Evolutionary conservation across 139 green algal genomes (phyloP), one percentile per base, ranked within the genome.

Genomic region (Zygnema cylindricum): DNA sequence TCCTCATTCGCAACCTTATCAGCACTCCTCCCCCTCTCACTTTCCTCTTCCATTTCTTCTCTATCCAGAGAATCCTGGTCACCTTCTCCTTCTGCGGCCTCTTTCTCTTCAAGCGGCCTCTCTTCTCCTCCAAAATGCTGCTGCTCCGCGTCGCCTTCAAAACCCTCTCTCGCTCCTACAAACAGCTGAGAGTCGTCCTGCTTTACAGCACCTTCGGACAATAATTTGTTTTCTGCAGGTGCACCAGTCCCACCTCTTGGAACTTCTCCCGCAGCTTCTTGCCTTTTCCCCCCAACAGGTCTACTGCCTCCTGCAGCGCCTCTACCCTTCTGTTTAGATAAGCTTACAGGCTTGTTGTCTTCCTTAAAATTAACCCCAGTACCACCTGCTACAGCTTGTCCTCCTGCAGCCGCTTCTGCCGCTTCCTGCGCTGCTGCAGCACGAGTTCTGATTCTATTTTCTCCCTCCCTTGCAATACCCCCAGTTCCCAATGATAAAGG

Each of bases 1-100:
- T 94, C 92, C 55, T 94, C 92, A 11, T 7, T 71, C 2, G n/a
- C 86, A 11, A 82, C 39, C 30, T 89, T 91, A 25, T 92, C 84
- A n/a, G 69, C 91, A 82, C 63, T 88, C 32, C 54, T 89, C 49
- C 49, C 49, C 35, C 78, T 90, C 43, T 92, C 88, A 43, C 88
- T 91, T 35, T 93, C 88, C 36, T 92, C 88, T 42, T 86, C 85
- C 83, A 89, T 89, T 23, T 90, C 77, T 23, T 86, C 82, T 33
- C 25, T 39, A 38, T 36, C 39, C 43, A 78, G 42, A 73, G 49
- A 21, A 32, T 79, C 71, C 21, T 79, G 36, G 11, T 79, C 71
- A 41, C 71, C 71, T n/a, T 40, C 71, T n/a, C 71, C 71, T 79
- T 43, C 71, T 16, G 36, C 71, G 16, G 71, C 71, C 38, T 41